Conservation (phyloP, 805 yeast species). For the Blastobotrys muscicola region DNA sequence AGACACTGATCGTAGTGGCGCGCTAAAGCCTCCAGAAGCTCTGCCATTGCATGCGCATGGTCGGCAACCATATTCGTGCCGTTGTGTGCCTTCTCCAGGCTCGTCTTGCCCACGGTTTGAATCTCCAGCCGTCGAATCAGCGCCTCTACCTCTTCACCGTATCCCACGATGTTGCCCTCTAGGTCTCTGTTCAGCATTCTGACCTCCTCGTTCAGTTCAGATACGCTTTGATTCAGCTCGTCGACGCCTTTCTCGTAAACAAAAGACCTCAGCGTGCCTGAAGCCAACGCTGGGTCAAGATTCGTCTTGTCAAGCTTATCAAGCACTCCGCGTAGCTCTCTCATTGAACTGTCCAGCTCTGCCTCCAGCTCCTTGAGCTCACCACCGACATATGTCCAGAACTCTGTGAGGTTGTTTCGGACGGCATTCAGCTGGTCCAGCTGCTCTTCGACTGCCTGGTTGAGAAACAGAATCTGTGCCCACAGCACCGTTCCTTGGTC, state of each 20-base stretch:
- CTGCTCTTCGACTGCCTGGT: conserved; percentile 40
- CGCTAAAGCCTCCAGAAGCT: conserved; percentile 59
- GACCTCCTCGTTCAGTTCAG: conserved; percentile 23
- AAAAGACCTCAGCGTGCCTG: conserved; percentile 34
- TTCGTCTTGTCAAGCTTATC: conserved; percentile 28
- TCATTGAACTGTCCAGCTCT: conserved; percentile 21
- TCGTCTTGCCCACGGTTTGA: conserved; percentile 12
- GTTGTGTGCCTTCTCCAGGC: conserved; percentile 20
- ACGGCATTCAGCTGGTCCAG: conserved; percentile 32
- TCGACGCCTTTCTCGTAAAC: conserved; percentile 36
- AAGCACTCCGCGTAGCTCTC: conserved; percentile 28
- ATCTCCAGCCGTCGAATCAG: conserved; percentile 6
- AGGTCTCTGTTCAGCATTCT: conserved; percentile 13
- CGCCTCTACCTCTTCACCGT: conserved; percentile 15
- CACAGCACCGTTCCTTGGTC: conserved; percentile 34
- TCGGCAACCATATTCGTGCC: conserved; percentile 20
- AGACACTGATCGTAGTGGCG: conserved; percentile 76
- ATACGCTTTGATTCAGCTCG: conserved; percentile 20
- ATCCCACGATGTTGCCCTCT: conserved; percentile 27
- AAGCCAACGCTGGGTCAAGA: conserved; percentile 28
- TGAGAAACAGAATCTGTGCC: conserved; percentile 36
- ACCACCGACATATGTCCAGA: conserved; percentile 6
- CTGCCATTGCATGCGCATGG: conserved; percentile 59
- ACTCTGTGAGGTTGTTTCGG: conserved; percentile 18
- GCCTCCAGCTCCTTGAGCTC: conserved; percentile 16